A percentile compares a stretch with the other conserved stretches of the same genome.
These are phyloP conservation scores for Cenococcum geophilum DNA, from an alignment of 495 filamentous ascomycete genomes.

Conservation along the genomic window DNA sequence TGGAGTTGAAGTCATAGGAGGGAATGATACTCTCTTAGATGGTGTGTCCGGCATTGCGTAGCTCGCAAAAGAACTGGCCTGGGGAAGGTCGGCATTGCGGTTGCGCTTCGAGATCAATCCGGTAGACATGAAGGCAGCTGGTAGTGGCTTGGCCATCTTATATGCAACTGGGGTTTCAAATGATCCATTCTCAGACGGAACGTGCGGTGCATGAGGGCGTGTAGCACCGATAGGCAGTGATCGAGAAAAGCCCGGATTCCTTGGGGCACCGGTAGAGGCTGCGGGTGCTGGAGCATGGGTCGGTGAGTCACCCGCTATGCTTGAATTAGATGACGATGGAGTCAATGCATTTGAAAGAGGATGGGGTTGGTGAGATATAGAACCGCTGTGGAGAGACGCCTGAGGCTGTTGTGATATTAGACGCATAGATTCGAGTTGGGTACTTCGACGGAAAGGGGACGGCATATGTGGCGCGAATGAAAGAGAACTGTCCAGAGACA, in stretches of 20 bases:
- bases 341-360: constrained; percentile 80
- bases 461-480: constrained; percentile 47
- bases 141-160: constrained; percentile 73
- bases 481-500: constrained; percentile 61
- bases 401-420: constrained; percentile 36
- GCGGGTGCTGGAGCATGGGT: constrained; percentile 45
- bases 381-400: constrained; percentile 34
- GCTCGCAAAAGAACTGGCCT: constrained; percentile 41
- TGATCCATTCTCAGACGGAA: constrained; percentile 39
- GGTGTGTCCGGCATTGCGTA: constrained; percentile 83
- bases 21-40: constrained; percentile 75
- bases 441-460: constrained; percentile 45
- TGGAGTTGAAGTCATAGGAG: constrained; percentile 42
- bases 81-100: constrained; percentile 50
- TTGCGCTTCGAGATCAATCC: constrained; percentile 85
- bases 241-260: constrained; percentile 63
- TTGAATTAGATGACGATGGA: constrained; percentile 76
- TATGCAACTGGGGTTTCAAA: constrained; percentile 81
- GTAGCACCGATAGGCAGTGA: constrained; percentile 67
- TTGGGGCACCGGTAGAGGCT: constrained; percentile 41
- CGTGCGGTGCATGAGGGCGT: constrained; percentile 25
- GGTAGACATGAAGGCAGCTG: constrained; percentile 87
- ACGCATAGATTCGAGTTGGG: constrained; percentile 10
- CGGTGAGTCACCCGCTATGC: constrained; percentile 67
- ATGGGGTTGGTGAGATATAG: constrained; percentile 52